A percentile compares a stretch with the other conserved stretches of the same genome.
Conservation (phyloP, 1,284 basidiomycete genomes). For the Volvariella volvacea region DNA sequence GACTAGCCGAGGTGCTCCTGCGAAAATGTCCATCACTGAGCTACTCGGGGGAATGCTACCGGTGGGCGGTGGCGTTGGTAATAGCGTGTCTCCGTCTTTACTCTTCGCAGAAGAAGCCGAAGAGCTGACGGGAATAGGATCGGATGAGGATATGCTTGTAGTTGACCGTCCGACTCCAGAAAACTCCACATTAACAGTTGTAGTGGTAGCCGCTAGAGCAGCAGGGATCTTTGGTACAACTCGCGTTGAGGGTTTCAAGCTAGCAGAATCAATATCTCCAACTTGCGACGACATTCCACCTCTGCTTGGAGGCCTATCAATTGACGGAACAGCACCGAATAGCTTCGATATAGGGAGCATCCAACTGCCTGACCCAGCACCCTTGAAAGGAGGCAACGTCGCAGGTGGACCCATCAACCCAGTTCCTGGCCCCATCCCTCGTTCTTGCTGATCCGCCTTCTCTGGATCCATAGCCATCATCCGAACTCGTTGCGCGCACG, state of each 20-base stretch:
- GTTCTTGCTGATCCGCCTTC: constrained; percentile 38
- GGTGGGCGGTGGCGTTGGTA: constrained; percentile 11
- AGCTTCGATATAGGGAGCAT: constrained; percentile 80
- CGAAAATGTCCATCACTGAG: constrained; percentile 67
- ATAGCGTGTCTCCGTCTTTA: background rate
- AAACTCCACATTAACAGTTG: constrained; percentile 92
- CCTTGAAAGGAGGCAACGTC: background rate
- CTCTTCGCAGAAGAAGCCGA: too few species aligned
- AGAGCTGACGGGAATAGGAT: constrained; percentile 1
- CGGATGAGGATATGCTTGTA: constrained; percentile 39
- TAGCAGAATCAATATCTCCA: too few species aligned
- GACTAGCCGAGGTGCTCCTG: constrained; percentile 58
- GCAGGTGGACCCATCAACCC: too few species aligned
- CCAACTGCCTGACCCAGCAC: constrained; percentile 42
- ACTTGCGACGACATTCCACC: too few species aligned
- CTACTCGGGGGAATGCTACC: constrained; percentile 23
- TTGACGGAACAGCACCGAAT: constrained; percentile 33
- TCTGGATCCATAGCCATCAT: constrained; percentile 63
- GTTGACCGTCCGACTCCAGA: constrained; percentile 70
- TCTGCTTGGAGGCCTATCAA: too few species aligned
- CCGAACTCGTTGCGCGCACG: constrained; percentile 64
- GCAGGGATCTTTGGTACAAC: constrained; percentile 68
- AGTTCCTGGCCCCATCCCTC: constrained; percentile 6
- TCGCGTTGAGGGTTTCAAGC: constrained; percentile 16
- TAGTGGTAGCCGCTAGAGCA: constrained; percentile 77